Evolutionary conservation across 2,329 filamentous ascomycete genomes (phyloP), one percentile per base, ranked within the genome.

Genomic region (Dactylella cylindrospora): DNA sequence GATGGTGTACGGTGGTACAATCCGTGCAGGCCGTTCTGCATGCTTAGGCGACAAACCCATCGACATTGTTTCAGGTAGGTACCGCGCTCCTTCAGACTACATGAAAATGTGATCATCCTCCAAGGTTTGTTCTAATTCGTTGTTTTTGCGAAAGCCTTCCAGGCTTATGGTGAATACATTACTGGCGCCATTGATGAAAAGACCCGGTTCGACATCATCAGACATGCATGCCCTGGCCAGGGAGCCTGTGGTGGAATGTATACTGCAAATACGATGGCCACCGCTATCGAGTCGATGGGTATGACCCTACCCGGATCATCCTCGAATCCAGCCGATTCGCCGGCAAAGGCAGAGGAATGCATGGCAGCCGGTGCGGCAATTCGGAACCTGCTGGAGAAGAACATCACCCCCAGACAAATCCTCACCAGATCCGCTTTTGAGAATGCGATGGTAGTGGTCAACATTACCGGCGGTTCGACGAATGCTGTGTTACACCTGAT

Each of bases 1-100:
- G 72, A 98, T 98, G 93, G 88, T 98, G 23, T 98, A 98, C 71
- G 93, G 93, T 68, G 93, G 93, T 41, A 90, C 88, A 33, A 98
- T 97, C 73, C 84, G 87, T 72, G 88, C 93, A 29, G 93, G 93
- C 39, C 96, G 90, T 76, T 88, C 86, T 52, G 80, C 78, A 70
- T 80, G 80, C 44, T 87, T 90, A 68, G 79, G 85, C 66, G 84
- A 85, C 71, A 80, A 82, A 50, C 77, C 84, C 57, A 88, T 96
- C 68, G 91, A 98, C 73, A 95, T 98, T 47, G 87, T 98, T 61
- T 96, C 90, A 43, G 66, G 66, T 67, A 44, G 32, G 43, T 43
- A 17, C 31, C 44, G 9, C 31, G 17, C 33, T 17, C 25, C 22
- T 9, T 22, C 7, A 29, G 38, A 29, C 29, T 46, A 13, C 41